A percentile compares a stretch with the other conserved stretches of the same genome.
Conservation (phyloP, 108 stramenopile species). For the Skeletonema tropicum region DNA sequence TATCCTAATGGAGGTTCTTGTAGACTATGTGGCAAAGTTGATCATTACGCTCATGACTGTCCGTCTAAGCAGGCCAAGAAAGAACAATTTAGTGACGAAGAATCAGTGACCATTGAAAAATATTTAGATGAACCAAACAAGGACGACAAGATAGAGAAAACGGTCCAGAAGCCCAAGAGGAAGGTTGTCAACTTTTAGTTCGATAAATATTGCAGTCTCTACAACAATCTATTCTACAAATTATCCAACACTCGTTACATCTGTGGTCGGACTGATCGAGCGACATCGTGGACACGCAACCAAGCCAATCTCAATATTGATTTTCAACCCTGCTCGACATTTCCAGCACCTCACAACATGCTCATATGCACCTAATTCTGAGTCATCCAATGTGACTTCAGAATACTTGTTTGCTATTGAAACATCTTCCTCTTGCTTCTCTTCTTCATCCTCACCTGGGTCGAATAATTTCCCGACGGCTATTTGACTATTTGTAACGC, state of each 20-base stretch:
- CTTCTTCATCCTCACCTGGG: constrained; percentile 17
- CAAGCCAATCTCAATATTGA: constrained; percentile 29
- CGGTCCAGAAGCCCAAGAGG: neutral
- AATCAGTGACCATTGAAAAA: neutral
- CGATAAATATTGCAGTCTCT: neutral
- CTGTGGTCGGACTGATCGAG: constrained; percentile 27
- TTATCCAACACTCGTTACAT: constrained; percentile 13
- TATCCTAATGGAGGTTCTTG: constrained; percentile 81
- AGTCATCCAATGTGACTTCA: constrained; percentile 11
- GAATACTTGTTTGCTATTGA: neutral
- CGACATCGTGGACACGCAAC: constrained; percentile 35
- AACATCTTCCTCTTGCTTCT: constrained; percentile 5
- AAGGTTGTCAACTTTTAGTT: neutral
- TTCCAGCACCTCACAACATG: constrained; percentile 25
- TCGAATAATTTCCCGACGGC: constrained; percentile 21
- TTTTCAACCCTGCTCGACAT: constrained; percentile 31
- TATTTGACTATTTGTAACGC: constrained; percentile 11
- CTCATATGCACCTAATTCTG: constrained; percentile 22
- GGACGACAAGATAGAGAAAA: neutral
- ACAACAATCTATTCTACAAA: neutral
- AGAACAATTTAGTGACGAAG: neutral
- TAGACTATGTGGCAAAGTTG: constrained; percentile 64
- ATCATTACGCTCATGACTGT: constrained; percentile 65
- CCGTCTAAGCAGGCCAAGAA: constrained; percentile 52
- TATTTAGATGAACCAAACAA: neutral